A percentile compares a stretch with the other conserved stretches of the same genome.
phyloP scores from a whole-genome alignment of 495 filamentous ascomycete species.

The Penicillium steckii region DNA sequence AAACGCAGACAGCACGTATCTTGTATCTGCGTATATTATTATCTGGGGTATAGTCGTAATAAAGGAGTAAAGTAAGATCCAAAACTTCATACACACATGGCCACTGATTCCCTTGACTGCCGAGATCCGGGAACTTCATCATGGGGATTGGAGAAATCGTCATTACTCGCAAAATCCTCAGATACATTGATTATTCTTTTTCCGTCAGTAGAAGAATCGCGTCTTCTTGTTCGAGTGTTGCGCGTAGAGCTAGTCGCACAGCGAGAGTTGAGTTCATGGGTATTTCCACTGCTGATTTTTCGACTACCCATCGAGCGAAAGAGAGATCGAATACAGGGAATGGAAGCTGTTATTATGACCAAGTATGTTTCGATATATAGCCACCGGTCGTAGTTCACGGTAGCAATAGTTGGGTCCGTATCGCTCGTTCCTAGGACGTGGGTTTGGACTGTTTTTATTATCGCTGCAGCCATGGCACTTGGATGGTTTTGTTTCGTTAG shows the following conservation, averaged over 20 bases:
- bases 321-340: constrained; percentile 29
- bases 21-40: too few species aligned
- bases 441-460: constrained; percentile 30
- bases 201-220: constrained; percentile 9
- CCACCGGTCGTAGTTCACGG: constrained; percentile 27
- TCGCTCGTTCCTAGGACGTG: constrained; percentile 22
- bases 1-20: too few species aligned
- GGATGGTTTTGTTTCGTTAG: not conserved
- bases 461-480: constrained; percentile 33
- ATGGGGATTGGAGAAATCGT: not conserved
- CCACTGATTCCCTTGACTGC: not conserved
- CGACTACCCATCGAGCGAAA: constrained; percentile 7
- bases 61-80: too few species aligned
- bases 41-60: too few species aligned
- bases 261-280: constrained; percentile 15
- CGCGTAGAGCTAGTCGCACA: constrained; percentile 4
- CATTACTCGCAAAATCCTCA: constrained; percentile 9
- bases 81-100: not conserved
- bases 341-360: constrained; percentile 33
- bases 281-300: constrained; percentile 8
- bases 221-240: constrained; percentile 5
- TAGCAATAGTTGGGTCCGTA: constrained; percentile 27
- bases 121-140: not conserved
- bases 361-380: constrained; percentile 31
- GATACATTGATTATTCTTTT: constrained; percentile 12